Evolutionary conservation across 805 yeast genomes (phyloP), one percentile per base, ranked within the genome.

Genomic region (Lachancea waltii): DNA sequence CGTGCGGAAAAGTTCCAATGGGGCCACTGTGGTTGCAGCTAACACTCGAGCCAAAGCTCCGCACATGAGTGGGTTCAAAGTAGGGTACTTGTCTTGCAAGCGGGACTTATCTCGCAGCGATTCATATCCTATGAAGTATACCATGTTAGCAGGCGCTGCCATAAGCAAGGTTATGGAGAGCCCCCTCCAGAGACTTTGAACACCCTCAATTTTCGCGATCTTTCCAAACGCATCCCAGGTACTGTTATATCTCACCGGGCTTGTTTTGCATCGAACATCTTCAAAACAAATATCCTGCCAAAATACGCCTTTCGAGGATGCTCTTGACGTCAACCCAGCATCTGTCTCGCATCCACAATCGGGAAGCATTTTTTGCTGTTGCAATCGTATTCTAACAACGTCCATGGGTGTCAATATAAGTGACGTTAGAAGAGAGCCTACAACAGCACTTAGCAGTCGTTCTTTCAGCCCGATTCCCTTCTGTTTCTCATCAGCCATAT

Each of bases 81-180:
- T 50, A 54, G 62, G 51, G 46, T 46, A 46, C 3, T 19, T 54
- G 1, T 61, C 44, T 6, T 54, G 50, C 16, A 83, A 50, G 0
- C 86, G 80, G 0, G 90, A 79, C n/a, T 68, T 62, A 51, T 85
- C 95, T 48, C 95, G 65, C 33, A 90, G 65, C 43, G 81, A 75
- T 50, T 92, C 98, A 58, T 92, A 92, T 0, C 97, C 95, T 1
- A 94, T 83, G 64, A 86, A 92, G 59, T 92, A 92, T 5, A 92
- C 89, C 43, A 92, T 83, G 50, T 90, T 92, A 0, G 96, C 74
- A 1, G 98, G 98, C 1, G 89, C 71, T 0, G 96, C 85, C 95
- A 92, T 92, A 10, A 82, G 41, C 14, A 92, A 63, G 0, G 95
- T 85, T 21, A 90, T 58, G 0, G 90, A 75, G 7, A 92, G 69